A percentile compares a stretch with the other conserved stretches of the same genome.
Conservation (phyloP, 345 rosid species). For the Syzygium aqueum region DNA sequence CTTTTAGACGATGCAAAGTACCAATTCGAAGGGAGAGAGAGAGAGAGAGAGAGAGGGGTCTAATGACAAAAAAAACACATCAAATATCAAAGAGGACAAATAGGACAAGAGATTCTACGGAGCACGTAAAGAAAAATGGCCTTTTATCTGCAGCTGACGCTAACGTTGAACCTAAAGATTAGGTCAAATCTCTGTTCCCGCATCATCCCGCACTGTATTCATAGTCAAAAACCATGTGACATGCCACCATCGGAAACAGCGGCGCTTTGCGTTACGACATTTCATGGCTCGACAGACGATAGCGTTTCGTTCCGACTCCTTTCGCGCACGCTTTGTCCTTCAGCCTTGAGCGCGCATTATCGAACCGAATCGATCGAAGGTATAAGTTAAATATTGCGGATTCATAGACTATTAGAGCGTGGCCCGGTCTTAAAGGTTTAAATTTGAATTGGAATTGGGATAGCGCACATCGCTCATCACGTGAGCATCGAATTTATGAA, state of each 20-base stretch:
- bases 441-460: too few relatives aligned
- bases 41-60: too few relatives aligned
- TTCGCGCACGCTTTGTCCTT: not conserved
- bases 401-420: not conserved
- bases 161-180: not conserved
- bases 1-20: too few relatives aligned
- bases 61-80: not conserved
- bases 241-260: not conserved
- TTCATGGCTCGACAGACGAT: not conserved
- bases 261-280: not conserved
- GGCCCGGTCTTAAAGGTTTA: too few relatives aligned
- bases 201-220: not conserved
- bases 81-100: not conserved
- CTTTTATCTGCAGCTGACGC: not conserved
- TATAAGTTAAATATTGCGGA: not conserved
- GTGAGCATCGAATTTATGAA: too few relatives aligned
- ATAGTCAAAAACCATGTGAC: not conserved
- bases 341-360: not conserved
- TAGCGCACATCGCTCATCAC: too few relatives aligned
- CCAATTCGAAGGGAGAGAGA: not conserved
- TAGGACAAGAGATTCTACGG: not conserved
- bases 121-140: not conserved
- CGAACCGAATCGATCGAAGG: not conserved
- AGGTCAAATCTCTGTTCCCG: not conserved
- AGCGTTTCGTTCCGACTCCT: not conserved